Evolutionary conservation across 331 rosid species (phyloP).

Genomic region (Malus hybrid): DNA sequence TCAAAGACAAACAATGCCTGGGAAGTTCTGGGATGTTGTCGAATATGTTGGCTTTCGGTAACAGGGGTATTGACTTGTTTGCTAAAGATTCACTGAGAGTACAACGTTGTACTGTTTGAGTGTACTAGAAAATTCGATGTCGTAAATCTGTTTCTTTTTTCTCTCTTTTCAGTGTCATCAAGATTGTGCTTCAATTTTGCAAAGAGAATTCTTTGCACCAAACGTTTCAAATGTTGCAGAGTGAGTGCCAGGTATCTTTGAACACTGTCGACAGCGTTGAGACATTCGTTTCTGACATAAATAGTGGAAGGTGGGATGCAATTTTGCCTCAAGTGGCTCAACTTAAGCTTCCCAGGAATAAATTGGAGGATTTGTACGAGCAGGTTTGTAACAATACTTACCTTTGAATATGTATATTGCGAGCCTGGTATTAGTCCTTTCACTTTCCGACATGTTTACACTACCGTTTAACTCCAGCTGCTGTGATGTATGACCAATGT

Average conservation of each 20-base stretch:
- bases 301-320: conserved; percentile 96
- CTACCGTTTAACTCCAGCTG: not conserved
- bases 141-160: not conserved
- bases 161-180: conserved; percentile 61
- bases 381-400: conserved; percentile 44
- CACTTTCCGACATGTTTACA: not conserved
- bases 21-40: not conserved
- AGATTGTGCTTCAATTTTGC: conserved; percentile 97
- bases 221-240: conserved; percentile 83
- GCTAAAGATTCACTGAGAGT: not conserved
- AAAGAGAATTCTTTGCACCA: conserved; percentile 94
- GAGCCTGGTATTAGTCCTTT: not conserved
- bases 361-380: conserved; percentile 93
- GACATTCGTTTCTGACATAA: conserved; percentile 84
- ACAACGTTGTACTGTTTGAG: not conserved
- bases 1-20: not conserved
- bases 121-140: not conserved
- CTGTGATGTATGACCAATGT: not conserved
- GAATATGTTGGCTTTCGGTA: not conserved
- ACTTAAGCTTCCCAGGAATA: conserved; percentile 92
- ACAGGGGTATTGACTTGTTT: not conserved
- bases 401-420: not conserved
- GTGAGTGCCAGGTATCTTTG: conserved; percentile 94
- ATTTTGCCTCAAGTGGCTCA: conserved; percentile 95
- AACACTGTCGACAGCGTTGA: conserved; percentile 96